Evolutionary conservation across 1,284 basidiomycete species (phyloP), one percentile per base, ranked within the genome.

Genomic region (Fomes fomentarius): DNA sequence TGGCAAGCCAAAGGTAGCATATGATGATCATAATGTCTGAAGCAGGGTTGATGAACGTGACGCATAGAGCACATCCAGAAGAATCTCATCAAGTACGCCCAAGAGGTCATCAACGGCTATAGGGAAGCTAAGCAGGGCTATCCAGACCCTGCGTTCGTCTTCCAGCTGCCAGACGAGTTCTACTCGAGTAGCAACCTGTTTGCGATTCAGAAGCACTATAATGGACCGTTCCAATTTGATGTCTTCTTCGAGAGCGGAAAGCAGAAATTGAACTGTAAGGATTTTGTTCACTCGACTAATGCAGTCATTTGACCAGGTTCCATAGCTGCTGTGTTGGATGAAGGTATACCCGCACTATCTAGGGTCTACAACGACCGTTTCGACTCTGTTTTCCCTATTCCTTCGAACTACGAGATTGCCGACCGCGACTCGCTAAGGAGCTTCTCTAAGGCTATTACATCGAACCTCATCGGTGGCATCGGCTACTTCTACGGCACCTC

Each of bases 401-500:
- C 86, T 5, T 63, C 74, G 3, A 80, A 83, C 52, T 83, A 79
- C 62, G 69, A 75, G 50, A 75, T 76, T 1, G 71, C 78, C 7
- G 74, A 80, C 50, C 70, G 72, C 44, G 73, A 80, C 52, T 71
- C 76, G n/a, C 69, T 91, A 17, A 74, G 85, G 53, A 76, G 74
- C 0, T 96, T 96, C 68, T 96, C 94, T 1, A 89, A 91, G 65
- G 88, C 89, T 14, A 83, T 96, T 56, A 95, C 93, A 0, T 89
- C 95, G 0, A 96, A 94, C 68, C 80, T 97, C 40, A 72, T 96
- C 12, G 95, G 93, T 47, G 95, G 95, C 34, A 86, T 98, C 42
- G 95, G 96, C 11, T 98, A 96, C 74, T 98, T 94, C 71, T 90
- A 95, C 63, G 95, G 95, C n/a, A 83, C 81, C 3, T 94, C 93